Percentiles rank a stretch among this genome's conserved stretches.
phyloP scores from a whole-genome alignment of 2,329 filamentous ascomycete species.

The Sarocladium brachiariae region DNA sequence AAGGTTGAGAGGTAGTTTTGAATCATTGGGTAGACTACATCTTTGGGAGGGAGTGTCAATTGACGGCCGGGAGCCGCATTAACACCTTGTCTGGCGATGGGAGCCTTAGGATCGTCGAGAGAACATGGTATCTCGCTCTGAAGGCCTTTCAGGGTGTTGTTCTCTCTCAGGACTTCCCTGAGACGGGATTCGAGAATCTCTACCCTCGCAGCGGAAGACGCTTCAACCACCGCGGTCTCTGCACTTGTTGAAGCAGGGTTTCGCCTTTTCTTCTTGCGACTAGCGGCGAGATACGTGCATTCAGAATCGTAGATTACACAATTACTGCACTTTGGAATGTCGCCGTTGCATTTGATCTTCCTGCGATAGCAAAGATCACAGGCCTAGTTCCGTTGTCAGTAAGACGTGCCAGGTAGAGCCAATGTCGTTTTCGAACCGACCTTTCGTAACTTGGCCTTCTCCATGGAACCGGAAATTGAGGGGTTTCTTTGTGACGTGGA shows the following conservation, averaged over 20 bases:
- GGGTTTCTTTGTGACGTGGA: not conserved
- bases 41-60: slow-evolving; percentile 3
- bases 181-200: not conserved
- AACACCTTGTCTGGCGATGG: not conserved
- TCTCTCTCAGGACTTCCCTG: not conserved
- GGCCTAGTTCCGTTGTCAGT: not conserved
- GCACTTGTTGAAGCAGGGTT: not conserved
- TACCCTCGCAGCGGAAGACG: not conserved
- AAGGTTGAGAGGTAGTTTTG: slow-evolving; percentile 7
- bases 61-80: not conserved
- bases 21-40: slow-evolving; percentile 5
- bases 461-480: not conserved
- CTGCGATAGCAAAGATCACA: slow-evolving; percentile 9
- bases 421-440: not conserved
- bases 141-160: not conserved
- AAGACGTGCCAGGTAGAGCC: no score
- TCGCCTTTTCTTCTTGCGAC: slow-evolving; percentile 9
- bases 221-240: not conserved
- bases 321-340: slow-evolving; percentile 9
- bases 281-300: slow-evolving; percentile 9
- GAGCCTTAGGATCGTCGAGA: not conserved
- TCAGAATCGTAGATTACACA: slow-evolving; percentile 5
- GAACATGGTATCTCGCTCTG: not conserved
- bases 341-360: slow-evolving; percentile 11
- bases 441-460: not conserved